phyloP scores from a whole-genome alignment of 2,329 filamentous ascomycete genomes.

The Ceratocystis albifundus region DNA sequence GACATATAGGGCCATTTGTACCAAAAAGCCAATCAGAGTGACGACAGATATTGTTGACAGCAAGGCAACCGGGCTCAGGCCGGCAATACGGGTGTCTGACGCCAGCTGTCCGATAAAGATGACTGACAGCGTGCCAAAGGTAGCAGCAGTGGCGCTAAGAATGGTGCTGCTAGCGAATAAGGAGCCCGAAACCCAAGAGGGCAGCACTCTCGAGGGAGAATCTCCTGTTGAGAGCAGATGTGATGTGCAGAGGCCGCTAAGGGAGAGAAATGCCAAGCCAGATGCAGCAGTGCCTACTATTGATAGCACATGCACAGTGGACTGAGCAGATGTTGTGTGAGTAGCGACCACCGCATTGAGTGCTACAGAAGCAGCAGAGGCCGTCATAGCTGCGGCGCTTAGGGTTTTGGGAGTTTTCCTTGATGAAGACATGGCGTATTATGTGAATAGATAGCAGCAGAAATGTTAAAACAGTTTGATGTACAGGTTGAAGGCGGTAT shows the following conservation, averaged over 20 bases:
- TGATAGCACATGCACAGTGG: constrained; percentile 19
- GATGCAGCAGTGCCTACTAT: constrained; percentile 18
- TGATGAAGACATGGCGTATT: constrained; percentile 16
- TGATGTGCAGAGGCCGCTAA: constrained; percentile 15
- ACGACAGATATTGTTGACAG: constrained; percentile 17
- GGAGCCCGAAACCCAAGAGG: constrained; percentile 4
- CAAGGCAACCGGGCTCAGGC: constrained; percentile 14
- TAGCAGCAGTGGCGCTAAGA: constrained; percentile 10
- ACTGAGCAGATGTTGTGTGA: constrained; percentile 17
- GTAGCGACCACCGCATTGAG: constrained; percentile 18
- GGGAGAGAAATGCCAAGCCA: constrained; percentile 15
- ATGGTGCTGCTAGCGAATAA: constrained; percentile 20
- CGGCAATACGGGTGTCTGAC: constrained; percentile 3
- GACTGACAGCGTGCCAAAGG: constrained; percentile 19
- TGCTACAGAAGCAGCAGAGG: constrained; percentile 15
- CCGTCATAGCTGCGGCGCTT: constrained; percentile 17
- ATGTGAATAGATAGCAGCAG: constrained; percentile 2
- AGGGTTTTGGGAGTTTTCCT: constrained; percentile 14
- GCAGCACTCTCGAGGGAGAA: neutral
- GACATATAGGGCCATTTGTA: constrained; percentile 17
- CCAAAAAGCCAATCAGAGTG: constrained; percentile 18
- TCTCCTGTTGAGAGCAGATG: neutral
- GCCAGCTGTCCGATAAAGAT: constrained; percentile 20
- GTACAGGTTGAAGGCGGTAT: neutral
- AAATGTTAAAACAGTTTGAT: neutral